Conservation (phyloP, 1,284 basidiomycete species). For the Boletus sp. region DNA sequence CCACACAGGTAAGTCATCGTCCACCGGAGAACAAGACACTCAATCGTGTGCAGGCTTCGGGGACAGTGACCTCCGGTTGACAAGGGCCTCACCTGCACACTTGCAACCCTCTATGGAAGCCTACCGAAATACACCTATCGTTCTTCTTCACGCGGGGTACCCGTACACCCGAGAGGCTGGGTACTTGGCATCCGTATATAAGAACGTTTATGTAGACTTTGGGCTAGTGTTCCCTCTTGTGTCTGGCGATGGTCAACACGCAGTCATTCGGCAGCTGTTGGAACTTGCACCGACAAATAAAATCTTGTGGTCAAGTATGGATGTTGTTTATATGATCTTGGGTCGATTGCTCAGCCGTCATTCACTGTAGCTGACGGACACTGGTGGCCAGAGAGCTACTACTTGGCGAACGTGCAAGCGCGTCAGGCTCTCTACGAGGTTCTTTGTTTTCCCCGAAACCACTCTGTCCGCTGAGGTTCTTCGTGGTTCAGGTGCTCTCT, state of each 20-base stretch:
- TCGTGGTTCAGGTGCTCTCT: slow-evolving; percentile 28
- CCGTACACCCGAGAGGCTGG: slow-evolving; percentile 76
- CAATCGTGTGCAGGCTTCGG: slow-evolving; percentile 52
- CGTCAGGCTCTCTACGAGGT: slow-evolving; percentile 64
- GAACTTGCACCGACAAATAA: slow-evolving; percentile 77
- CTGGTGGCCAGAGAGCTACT: slow-evolving; percentile 79
- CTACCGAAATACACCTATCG: slow-evolving; percentile 59
- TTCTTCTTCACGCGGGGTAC: slow-evolving; percentile 74
- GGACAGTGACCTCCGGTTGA: slow-evolving; percentile 68
- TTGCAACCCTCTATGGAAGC: slow-evolving; percentile 70
- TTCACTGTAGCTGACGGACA: slow-evolving; percentile 64
- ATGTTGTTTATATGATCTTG: not conserved
- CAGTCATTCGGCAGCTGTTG: slow-evolving; percentile 61
- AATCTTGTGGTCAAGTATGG: slow-evolving; percentile 75
- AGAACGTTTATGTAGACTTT: slow-evolving; percentile 77
- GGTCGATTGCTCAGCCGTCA: slow-evolving; percentile 10
- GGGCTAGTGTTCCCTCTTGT: slow-evolving; percentile 77
- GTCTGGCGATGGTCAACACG: slow-evolving; percentile 62
- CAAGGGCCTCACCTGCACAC: slow-evolving; percentile 61
- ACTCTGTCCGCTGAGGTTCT: not conserved
- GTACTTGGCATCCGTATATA: slow-evolving; percentile 69
- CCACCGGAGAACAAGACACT: not conserved
- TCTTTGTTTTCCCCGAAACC: not conserved
- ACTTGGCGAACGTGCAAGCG: slow-evolving; percentile 65
- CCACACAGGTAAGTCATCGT: slow-evolving; percentile 54